Evolutionary conservation across 2,329 filamentous ascomycete species (phyloP).

Genomic region (Myriosclerotinia curreyana): DNA sequence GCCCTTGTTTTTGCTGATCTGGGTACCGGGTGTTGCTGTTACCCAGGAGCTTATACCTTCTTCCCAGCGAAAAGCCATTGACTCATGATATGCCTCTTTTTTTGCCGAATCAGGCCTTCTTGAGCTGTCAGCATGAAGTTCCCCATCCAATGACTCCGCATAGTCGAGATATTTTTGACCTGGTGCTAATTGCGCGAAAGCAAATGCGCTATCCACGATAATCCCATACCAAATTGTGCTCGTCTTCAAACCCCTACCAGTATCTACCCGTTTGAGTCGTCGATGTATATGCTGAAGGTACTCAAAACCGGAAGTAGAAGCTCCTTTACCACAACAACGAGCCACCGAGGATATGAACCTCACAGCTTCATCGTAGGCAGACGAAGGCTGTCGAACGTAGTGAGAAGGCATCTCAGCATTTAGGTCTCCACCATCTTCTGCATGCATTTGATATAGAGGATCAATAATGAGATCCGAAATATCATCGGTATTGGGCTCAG

Average conservation of each 20-base stretch:
- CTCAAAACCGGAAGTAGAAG: conserved; percentile 39
- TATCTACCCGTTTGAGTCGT: conserved; percentile 25
- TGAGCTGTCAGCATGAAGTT: conserved; percentile 9
- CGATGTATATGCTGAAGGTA: conserved; percentile 42
- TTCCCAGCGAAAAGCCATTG: conserved; percentile 49
- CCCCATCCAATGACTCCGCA: conserved; percentile 31
- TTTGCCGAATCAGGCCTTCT: neutral
- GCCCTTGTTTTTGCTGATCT: conserved; percentile 15
- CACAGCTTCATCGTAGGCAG: conserved; percentile 27
- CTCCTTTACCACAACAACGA: conserved; percentile 47
- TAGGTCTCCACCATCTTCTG: neutral
- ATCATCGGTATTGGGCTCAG: conserved; percentile 4
- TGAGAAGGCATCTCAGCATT: neutral
- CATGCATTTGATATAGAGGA: neutral
- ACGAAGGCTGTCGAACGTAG: neutral
- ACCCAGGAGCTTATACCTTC: conserved; percentile 58
- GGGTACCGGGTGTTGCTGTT: conserved; percentile 45
- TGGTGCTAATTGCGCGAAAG: conserved; percentile 37
- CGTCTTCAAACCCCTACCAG: conserved; percentile 13
- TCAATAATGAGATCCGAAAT: conserved; percentile 14
- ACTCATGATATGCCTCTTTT: conserved; percentile 24
- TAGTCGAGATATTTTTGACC: conserved; percentile 36
- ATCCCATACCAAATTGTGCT: conserved; percentile 30
- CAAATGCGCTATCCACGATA: conserved; percentile 39
- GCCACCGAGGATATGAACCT: conserved; percentile 47